phyloP scores from a whole-genome alignment of 768 basidiomycete genomes.

The Amanita pallidorosea region DNA sequence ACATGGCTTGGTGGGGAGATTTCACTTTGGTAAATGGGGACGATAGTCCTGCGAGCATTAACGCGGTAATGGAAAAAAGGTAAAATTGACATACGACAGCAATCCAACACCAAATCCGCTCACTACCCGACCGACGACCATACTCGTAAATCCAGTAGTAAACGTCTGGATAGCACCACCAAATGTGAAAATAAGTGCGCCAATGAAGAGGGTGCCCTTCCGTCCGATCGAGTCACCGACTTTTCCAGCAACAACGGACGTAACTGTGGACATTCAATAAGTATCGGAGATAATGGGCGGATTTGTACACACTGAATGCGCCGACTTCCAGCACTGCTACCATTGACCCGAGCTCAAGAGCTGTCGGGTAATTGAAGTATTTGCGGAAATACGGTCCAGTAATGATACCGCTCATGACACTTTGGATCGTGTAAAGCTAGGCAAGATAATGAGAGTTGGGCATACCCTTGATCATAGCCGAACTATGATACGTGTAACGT shows the following conservation, averaged over 20 bases:
- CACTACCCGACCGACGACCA: constrained; percentile 76
- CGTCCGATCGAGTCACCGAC: constrained; percentile 83
- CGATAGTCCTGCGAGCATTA: constrained; percentile 53
- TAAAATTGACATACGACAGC: constrained; percentile 49
- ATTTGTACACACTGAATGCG: constrained; percentile 59
- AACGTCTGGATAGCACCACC: constrained; percentile 85
- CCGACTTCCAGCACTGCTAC: constrained; percentile 92
- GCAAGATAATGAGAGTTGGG: neutral
- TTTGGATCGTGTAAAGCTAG: constrained; percentile 17
- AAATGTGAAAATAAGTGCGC: constrained; percentile 75
- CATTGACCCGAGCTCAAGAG: constrained; percentile 81
- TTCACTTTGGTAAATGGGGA: constrained; percentile 92
- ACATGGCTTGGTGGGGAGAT: constrained; percentile 90
- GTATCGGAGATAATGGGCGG: neutral
- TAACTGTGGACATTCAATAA: constrained; percentile 36
- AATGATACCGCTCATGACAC: constrained; percentile 89
- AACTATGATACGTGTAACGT: constrained; percentile 31
- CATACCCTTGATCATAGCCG: constrained; percentile 80
- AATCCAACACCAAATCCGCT: constrained; percentile 89
- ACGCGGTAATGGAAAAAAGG: neutral
- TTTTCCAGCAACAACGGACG: constrained; percentile 81
- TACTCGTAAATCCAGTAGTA: constrained; percentile 64
- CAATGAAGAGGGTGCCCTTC: constrained; percentile 72
- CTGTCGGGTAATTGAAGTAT: constrained; percentile 71
- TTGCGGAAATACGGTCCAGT: constrained; percentile 75